A percentile compares a stretch with the other conserved stretches of the same genome.
phyloP scores from a whole-genome alignment of 345 rosid species.

The Brassica carinata region DNA sequence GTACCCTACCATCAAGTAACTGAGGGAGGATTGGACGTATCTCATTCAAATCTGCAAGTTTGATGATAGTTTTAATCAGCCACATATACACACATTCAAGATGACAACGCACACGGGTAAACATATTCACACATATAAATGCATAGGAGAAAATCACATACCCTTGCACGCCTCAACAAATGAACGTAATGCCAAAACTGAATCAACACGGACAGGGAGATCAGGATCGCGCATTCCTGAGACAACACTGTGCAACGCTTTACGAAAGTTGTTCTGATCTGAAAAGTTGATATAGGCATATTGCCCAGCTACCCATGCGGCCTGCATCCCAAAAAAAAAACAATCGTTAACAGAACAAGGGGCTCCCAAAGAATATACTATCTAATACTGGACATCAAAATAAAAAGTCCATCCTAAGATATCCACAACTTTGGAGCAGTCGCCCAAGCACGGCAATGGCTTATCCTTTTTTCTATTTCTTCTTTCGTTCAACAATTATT shows the following conservation, averaged over 20 bases:
- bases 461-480: background rate
- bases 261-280: slow-evolving; percentile 78
- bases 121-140: slow-evolving; percentile 21
- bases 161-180: slow-evolving; percentile 95
- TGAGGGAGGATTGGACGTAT: slow-evolving; percentile 93
- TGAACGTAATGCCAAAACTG: slow-evolving; percentile 89
- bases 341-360: slow-evolving; percentile 10
- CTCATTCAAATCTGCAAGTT: slow-evolving; percentile 77
- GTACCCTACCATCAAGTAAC: slow-evolving; percentile 79
- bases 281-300: slow-evolving; percentile 78
- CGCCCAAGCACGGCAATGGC: background rate
- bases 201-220: slow-evolving; percentile 95
- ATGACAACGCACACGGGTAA: background rate
- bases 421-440: slow-evolving; percentile 2
- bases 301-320: slow-evolving; percentile 97
- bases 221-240: slow-evolving; percentile 87
- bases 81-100: slow-evolving; percentile 6
- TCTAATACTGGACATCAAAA: slow-evolving; percentile 17
- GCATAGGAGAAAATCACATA: slow-evolving; percentile 28
- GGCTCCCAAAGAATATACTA: background rate
- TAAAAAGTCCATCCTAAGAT: background rate
- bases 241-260: slow-evolving; percentile 82
- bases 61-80: slow-evolving; percentile 8
- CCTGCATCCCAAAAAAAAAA: slow-evolving; percentile 44
- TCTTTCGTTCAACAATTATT: background rate